Conservation (phyloP, 2,329 filamentous ascomycete genomes). For the Coniochaeta sp. region DNA sequence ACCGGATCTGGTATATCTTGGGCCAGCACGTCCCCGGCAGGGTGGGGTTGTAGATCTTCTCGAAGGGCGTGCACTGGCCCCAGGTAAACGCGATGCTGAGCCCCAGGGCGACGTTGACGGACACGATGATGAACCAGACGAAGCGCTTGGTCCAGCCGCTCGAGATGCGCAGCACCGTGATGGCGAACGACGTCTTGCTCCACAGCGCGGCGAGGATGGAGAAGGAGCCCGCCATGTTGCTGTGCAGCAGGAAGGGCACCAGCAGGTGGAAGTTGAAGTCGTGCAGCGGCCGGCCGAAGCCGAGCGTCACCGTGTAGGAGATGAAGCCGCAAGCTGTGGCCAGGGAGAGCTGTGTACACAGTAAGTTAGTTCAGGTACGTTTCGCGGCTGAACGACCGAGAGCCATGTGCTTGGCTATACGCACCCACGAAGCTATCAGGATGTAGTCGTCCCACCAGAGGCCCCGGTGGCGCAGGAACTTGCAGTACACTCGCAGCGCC, state of each 20-base stretch:
- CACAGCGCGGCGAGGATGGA: slow-evolving; percentile 22
- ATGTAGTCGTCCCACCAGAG: slow-evolving; percentile 25
- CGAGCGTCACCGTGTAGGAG: slow-evolving; percentile 8
- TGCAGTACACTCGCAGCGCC: slow-evolving; percentile 15
- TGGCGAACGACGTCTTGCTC: slow-evolving; percentile 26
- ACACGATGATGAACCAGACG: slow-evolving; percentile 22
- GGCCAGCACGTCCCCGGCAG: slow-evolving; percentile 22
- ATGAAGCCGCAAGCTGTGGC: background rate
- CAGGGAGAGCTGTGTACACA: background rate
- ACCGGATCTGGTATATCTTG: slow-evolving; percentile 17
- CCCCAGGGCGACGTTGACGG: slow-evolving; percentile 17
- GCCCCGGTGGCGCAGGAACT: slow-evolving; percentile 13
- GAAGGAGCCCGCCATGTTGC: slow-evolving; percentile 15
- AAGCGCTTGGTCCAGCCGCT: slow-evolving; percentile 13
- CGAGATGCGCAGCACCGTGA: slow-evolving; percentile 22
- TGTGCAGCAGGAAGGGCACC: slow-evolving; percentile 7
- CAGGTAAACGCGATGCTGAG: slow-evolving; percentile 20
- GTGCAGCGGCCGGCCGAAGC: slow-evolving; percentile 10
- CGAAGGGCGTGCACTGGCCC: slow-evolving; percentile 20
- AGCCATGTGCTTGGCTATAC: background rate
- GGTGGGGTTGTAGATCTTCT: slow-evolving; percentile 19
- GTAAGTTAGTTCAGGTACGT: background rate
- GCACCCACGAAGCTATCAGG: slow-evolving; percentile 19
- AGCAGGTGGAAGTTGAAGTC: slow-evolving; percentile 9
- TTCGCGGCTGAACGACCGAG: background rate